Evolutionary conservation across 345 rosid genomes (phyloP).

Genomic region (Citrus glauca): DNA sequence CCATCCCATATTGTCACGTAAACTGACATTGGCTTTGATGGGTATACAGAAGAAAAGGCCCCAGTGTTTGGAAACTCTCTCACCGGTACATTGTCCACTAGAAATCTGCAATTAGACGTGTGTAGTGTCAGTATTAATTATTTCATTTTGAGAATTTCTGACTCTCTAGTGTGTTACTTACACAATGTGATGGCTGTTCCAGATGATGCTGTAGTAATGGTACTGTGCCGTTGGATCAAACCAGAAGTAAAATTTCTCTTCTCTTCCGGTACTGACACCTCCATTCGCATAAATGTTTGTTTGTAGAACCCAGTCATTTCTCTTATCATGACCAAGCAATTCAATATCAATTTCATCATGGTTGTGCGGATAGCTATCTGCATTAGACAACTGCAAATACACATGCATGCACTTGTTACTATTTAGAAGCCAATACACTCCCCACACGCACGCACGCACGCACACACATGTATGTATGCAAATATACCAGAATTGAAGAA

Average conservation of each 20-base stretch:
- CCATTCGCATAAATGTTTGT: conserved; percentile 87
- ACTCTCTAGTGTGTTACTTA: conserved; percentile 24
- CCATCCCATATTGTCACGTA: conserved; percentile 91
- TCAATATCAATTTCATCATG: conserved; percentile 96
- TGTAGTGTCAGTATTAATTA: no score
- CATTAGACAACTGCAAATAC: conserved; percentile 62
- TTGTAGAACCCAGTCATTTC: conserved; percentile 79
- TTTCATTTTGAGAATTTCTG: no score
- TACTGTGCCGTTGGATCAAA: conserved; percentile 74
- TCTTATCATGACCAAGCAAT: conserved; percentile 71
- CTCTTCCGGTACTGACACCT: conserved; percentile 71
- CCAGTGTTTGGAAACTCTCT: conserved; percentile 56
- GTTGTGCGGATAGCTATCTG: conserved; percentile 57
- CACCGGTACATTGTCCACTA: conserved; percentile 77
- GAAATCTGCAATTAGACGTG: conserved; percentile 42
- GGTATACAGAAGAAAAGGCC: conserved; percentile 47
- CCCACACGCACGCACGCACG: no score
- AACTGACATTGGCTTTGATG: conserved; percentile 80
- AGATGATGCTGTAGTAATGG: conserved; percentile 78
- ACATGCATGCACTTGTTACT: not conserved
- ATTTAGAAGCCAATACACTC: no score
- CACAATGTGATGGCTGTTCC: conserved; percentile 85
- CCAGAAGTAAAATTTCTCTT: conserved; percentile 91
- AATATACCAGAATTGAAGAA: not conserved
- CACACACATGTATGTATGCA: no score